These are phyloP conservation scores for Psilocybe tampanensis DNA, from an alignment of 768 basidiomycete species.

Conservation along the genomic window DNA sequence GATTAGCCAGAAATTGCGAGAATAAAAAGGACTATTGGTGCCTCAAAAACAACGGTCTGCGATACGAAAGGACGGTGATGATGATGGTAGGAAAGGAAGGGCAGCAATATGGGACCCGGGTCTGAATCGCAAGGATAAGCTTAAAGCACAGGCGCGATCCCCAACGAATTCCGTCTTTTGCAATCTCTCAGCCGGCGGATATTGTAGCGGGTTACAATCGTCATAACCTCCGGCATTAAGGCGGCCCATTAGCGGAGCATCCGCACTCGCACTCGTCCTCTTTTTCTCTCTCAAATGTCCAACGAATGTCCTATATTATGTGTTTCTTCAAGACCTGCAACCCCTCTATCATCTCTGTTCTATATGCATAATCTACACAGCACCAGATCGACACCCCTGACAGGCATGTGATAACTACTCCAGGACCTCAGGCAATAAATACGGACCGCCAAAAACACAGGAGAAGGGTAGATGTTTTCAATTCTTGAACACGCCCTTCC, in stretches of 20 bases:
- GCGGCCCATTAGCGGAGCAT: conserved; percentile 21
- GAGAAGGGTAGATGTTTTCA: conserved; percentile 1
- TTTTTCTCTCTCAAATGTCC: no score
- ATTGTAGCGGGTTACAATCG: conserved; percentile 1
- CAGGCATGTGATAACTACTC: conserved; percentile 23
- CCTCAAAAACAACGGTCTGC: neutral
- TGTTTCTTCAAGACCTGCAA: neutral
- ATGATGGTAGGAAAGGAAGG: conserved; percentile 1
- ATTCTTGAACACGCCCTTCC: conserved; percentile 20
- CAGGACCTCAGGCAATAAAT: conserved; percentile 12
- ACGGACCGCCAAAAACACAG: conserved; percentile 17
- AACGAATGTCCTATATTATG: neutral
- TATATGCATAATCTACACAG: neutral
- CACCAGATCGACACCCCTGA: neutral
- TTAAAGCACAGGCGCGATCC: neutral
- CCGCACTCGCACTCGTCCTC: conserved; percentile 27
- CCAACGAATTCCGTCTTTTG: conserved; percentile 1
- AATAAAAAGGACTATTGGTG: no score
- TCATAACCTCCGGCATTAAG: conserved; percentile 23
- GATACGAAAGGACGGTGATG: neutral
- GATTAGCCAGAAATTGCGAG: neutral
- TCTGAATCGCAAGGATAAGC: conserved; percentile 1
- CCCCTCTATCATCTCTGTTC: neutral
- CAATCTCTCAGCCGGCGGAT: no score
- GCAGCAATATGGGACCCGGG: neutral